Evolutionary conservation across 176 grass and related monocot genomes (phyloP).

Genomic region (Paspalum vaginatum): DNA sequence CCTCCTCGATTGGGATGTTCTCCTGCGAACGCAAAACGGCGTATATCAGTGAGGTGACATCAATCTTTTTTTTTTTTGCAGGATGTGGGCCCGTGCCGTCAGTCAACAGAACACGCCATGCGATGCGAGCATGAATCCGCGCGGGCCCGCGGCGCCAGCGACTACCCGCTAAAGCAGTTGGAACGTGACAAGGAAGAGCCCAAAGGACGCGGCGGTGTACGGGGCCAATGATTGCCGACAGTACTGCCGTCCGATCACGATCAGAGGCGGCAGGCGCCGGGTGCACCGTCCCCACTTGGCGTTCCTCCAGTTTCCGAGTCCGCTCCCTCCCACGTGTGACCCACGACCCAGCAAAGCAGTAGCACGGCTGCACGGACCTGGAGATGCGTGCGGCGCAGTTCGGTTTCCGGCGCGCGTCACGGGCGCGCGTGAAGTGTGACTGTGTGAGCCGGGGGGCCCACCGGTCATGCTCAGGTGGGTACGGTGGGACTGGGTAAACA

Average conservation of each 20-base stretch:
- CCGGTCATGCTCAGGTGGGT: background rate
- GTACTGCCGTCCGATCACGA: slow-evolving; percentile 54
- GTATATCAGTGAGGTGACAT: background rate
- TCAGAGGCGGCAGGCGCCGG: slow-evolving; percentile 37
- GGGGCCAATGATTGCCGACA: slow-evolving; percentile 36
- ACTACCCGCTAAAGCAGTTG: background rate
- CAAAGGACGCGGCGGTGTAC: slow-evolving; percentile 15
- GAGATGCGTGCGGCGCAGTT: slow-evolving; percentile 13
- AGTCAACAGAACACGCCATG: slow-evolving; percentile 1
- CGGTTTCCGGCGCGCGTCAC: too few relatives aligned
- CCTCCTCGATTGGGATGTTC: slow-evolving; percentile 92
- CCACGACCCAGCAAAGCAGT: background rate
- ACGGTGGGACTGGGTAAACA: slow-evolving; percentile 12
- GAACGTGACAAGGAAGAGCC: slow-evolving; percentile 10
- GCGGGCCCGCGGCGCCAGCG: slow-evolving; percentile 7
- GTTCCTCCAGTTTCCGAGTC: slow-evolving; percentile 14
- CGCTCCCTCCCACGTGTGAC: slow-evolving; percentile 15
- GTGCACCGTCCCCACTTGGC: background rate
- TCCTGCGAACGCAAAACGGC: slow-evolving; percentile 54
- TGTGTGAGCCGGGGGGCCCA: too few relatives aligned
- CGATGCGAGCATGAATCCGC: background rate
- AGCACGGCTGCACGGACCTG: background rate
- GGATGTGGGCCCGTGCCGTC: background rate
- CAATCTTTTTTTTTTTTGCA: background rate
- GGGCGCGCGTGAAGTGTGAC: too few relatives aligned